These are phyloP conservation scores for Xylariaceae sp. DNA, from an alignment of 2,329 filamentous ascomycete genomes.

Conservation along the genomic window DNA sequence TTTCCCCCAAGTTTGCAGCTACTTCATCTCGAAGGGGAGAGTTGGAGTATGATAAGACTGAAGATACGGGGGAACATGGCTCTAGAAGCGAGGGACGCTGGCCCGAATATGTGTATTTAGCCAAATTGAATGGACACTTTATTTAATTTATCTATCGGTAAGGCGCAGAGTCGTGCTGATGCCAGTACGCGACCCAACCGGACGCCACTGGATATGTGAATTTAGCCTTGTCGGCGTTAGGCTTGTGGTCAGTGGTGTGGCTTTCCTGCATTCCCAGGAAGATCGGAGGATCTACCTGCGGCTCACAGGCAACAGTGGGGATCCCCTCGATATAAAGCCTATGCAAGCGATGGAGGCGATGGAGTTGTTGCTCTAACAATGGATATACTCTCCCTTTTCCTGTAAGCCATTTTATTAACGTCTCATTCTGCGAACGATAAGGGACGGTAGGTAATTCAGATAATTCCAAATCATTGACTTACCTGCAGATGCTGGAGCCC, in stretches of 20 bases:
- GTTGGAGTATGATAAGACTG: constrained; percentile 3
- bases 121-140: constrained; percentile 12
- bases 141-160: constrained; percentile 9
- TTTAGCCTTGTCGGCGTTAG: constrained; percentile 14
- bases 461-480: constrained; percentile 17
- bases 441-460: constrained; percentile 7
- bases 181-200: constrained; percentile 10
- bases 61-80: constrained; percentile 4
- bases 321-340: constrained; percentile 11
- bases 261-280: constrained; percentile 13
- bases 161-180: not conserved
- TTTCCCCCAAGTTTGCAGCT: too few relatives aligned
- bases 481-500: constrained; percentile 8
- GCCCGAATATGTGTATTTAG: constrained; percentile 13
- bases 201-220: constrained; percentile 12
- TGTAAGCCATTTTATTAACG: constrained; percentile 10
- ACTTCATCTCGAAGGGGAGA: too few relatives aligned
- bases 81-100: constrained; percentile 9
- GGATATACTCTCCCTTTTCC: constrained; percentile 3
- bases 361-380: constrained; percentile 11
- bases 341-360: constrained; percentile 4
- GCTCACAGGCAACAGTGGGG: constrained; percentile 9
- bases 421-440: constrained; percentile 10
- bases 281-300: constrained; percentile 12
- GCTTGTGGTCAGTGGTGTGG: constrained; percentile 2